phyloP scores from a whole-genome alignment of 768 basidiomycete genomes.

The Postia placenta region DNA sequence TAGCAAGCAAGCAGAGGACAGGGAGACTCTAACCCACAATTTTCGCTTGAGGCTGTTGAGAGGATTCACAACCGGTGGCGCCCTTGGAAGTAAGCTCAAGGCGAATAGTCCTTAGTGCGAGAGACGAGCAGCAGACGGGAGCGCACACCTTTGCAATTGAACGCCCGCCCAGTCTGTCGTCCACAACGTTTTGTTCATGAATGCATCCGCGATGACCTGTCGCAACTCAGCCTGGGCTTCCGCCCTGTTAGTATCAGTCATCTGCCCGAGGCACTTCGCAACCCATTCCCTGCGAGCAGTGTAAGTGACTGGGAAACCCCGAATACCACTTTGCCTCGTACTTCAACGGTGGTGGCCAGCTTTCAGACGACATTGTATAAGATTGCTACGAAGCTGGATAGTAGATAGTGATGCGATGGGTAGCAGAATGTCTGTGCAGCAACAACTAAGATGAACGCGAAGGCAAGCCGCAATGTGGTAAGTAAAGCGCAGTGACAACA shows the following conservation, averaged over 20 bases:
- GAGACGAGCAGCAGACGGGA: neutral
- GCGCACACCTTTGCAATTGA: conserved; percentile 74
- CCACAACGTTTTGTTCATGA: conserved; percentile 76
- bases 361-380: conserved; percentile 61
- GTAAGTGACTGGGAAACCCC: neutral
- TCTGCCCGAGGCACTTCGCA: conserved; percentile 85
- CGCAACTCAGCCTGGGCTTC: conserved; percentile 94
- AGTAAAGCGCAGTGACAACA: neutral
- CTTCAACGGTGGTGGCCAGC: conserved; percentile 81
- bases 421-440: neutral
- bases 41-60: conserved; percentile 64
- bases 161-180: conserved; percentile 92
- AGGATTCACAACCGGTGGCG: conserved; percentile 31
- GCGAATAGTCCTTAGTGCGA: neutral
- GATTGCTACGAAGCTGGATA: neutral
- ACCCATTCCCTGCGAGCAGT: conserved; percentile 76
- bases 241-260: conserved; percentile 78
- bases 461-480: too few species aligned
- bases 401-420: neutral
- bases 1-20: neutral
- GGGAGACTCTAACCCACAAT: conserved; percentile 33
- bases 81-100: conserved; percentile 55
- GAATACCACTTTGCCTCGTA: too few species aligned
- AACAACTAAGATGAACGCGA: too few species aligned
- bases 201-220: conserved; percentile 94